Evolutionary conservation across 768 basidiomycete genomes (phyloP).

Genomic region (Russula brevipes): DNA sequence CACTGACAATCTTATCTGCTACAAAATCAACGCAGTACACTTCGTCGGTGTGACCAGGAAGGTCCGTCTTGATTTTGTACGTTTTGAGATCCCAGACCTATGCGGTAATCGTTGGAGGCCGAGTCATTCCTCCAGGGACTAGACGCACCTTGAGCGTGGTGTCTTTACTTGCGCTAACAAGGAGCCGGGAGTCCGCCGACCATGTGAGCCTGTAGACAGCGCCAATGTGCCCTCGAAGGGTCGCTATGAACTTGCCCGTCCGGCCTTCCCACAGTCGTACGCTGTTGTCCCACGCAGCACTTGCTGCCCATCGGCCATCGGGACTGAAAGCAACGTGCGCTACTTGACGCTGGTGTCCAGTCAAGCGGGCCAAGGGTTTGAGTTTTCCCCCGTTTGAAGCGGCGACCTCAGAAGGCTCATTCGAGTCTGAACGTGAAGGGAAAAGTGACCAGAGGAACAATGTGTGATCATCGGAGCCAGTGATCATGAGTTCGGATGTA

Average conservation of each 20-base stretch:
- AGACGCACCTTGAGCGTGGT: conserved; percentile 82
- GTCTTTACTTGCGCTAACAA: conserved; percentile 95
- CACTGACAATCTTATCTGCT: conserved; percentile 97
- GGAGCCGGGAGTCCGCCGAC: conserved; percentile 88
- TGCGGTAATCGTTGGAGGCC: conserved; percentile 12
- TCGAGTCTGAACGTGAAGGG: conserved; percentile 39
- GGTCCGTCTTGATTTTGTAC: conserved; percentile 89
- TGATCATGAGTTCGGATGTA: conserved; percentile 79
- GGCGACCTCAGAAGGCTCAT: conserved; percentile 34
- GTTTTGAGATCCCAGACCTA: conserved; percentile 97
- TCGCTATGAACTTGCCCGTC: conserved; percentile 84
- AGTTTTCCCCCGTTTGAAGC: conserved; percentile 43
- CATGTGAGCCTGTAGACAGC: conserved; percentile 93
- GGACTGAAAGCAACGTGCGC: conserved; percentile 93
- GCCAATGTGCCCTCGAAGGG: conserved; percentile 86
- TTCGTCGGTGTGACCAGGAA: conserved; percentile 95
- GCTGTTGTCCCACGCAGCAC: conserved; percentile 84
- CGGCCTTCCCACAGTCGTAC: conserved; percentile 89
- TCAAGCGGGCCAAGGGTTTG: conserved; percentile 73
- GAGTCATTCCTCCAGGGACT: neutral
- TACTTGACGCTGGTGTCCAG: conserved; percentile 93
- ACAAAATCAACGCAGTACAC: conserved; percentile 99
- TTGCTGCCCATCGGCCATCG: conserved; percentile 88
- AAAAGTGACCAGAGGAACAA: conserved; percentile 93
- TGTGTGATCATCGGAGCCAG: conserved; percentile 97